Evolutionary conservation across 805 yeast genomes (phyloP), one percentile per base, ranked within the genome.

Genomic region (Saccharomyces eubayanus): DNA sequence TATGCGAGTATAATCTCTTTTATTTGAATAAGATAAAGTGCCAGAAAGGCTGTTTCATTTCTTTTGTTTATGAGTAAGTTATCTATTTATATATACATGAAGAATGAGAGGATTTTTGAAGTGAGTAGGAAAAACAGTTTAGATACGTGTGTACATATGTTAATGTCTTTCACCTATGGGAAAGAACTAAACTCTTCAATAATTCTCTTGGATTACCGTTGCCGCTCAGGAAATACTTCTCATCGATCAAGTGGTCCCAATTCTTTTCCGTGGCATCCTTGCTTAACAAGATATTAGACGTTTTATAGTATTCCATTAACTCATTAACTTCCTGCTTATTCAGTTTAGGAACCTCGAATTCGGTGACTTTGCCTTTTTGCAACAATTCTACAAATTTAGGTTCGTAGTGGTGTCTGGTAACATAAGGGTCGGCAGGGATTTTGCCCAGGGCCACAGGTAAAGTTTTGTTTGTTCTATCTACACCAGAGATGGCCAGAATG

Each of bases 191-290:
- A 53, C 68, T 68, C 53, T 74, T 76, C 52, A 79, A 59, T 36
- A 82, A 63, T 51, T 75, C 76, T 55, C 78, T 72, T 48, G 88
- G 84, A 62, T 83, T 84, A 59, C 90, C 90, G 62, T 80, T 82
- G 36, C 89, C 89, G 57, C 82, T 76, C 40, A 79, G 52, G 46
- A 82, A 70, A 62, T 78, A 83, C 62, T 78, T 79, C 59, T 80
- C 78, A 31, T 74, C 69, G 1, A 73, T 67, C 50, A 80, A 64
- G 53, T 69, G 70, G 16, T 73, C 74, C 10, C 67, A 40, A 2
- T 73, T 54, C 29, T 70, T 70, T 2, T 58, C 56, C 41, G 68
- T 62, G 2, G 63, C 46, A 50, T 71, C 74, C 43, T 71, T 73
- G 12, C 65, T 59, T 52, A 75, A 72, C 50, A 71, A 70, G 50